phyloP scores from a whole-genome alignment of 257 asterid genomes.

The Solanum bulbocastanum region DNA sequence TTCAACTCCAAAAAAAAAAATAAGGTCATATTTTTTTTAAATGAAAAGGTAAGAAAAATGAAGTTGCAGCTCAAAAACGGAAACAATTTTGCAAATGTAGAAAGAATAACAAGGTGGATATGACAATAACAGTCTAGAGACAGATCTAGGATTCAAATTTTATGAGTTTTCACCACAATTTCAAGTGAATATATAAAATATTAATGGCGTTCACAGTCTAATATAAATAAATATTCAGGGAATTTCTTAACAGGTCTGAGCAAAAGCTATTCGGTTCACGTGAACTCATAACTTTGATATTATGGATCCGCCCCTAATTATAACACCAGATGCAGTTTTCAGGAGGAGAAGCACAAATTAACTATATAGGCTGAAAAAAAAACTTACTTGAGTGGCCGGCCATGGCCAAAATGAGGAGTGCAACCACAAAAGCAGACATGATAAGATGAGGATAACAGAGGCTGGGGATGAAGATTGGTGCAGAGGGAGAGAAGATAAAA shows the following conservation, averaged over 20 bases:
- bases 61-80: neutral
- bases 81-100: neutral
- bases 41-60: neutral
- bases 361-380: neutral
- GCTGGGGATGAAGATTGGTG: neutral
- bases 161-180: neutral
- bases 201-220: neutral
- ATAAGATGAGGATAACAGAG: neutral
- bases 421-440: slow-evolving; percentile 30
- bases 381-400: slow-evolving; percentile 63
- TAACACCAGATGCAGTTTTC: neutral
- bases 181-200: neutral
- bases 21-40: neutral
- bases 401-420: slow-evolving; percentile 52
- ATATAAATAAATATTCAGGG: neutral
- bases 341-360: neutral
- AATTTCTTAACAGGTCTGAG: neutral
- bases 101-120: neutral
- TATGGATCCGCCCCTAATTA: neutral
- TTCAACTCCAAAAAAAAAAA: neutral
- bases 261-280: neutral
- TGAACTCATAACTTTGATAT: neutral
- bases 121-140: neutral
- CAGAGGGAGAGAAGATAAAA: neutral
- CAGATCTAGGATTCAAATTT: neutral